Evolutionary conservation across 306 rosid genomes (phyloP), one percentile per base, ranked within the genome.

Genomic region (Quercus glauca): DNA sequence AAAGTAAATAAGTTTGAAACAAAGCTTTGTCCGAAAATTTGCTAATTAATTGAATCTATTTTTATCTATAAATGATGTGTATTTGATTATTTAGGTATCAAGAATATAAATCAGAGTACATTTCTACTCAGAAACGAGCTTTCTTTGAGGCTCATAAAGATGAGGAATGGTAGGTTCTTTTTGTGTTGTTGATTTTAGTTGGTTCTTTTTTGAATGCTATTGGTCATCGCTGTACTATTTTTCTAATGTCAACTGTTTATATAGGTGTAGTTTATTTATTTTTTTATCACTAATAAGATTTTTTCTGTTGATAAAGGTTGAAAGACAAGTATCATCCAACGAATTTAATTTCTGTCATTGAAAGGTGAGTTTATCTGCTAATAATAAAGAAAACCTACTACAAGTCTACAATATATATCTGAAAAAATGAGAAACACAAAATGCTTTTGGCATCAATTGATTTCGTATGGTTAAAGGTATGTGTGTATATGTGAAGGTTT

Each of bases 301-400:
- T 49, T 70, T 55, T 60, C 79, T 77, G 58, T 78, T 64, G 74
- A 25, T 80, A 75, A 80, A 96, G 99, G 99, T 90, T 96, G 90
- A 96, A 83, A 82, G 92, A 96, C 85, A 96, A 93, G 84, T 96
- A 93, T 84, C 99, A 96, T 89, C 99, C 99, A 21, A 90, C 98
- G 72, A 96, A 90, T 87, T 92, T 96, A 81, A 82, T 91, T 53
- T 43, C 90, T 65, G 99, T 93, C 83, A 91, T 93, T 56, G 98
- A 93, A 82, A 93, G 97, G 99, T 90, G 76, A 78, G 86, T 63
- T 41, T 41, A 41, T 41, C 45, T 41, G 45, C 45, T 41, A 41
- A 41, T 41, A 7, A 41, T 41, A 41, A 41, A 41, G 12, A 41
- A 41, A 41, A 41, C 75, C 53, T 31, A 75, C n/a, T 78, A 58